A percentile compares a stretch with the other conserved stretches of the same genome.
Conservation (phyloP, 2,329 filamentous ascomycete species). For the Fusarium oxysporum region DNA sequence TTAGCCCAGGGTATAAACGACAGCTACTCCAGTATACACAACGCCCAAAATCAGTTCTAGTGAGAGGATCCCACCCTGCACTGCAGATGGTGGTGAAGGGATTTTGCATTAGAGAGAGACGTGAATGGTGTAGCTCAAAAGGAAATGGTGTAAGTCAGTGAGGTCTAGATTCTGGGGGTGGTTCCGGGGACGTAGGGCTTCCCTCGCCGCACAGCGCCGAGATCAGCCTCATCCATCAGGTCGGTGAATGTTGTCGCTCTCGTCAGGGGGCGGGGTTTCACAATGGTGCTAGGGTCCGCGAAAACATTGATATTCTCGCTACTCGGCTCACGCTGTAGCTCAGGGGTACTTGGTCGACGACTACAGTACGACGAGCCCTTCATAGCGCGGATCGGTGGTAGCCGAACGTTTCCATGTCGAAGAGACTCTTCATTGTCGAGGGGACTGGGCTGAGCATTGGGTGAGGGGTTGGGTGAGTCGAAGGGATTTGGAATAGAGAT, state of each 20-base stretch:
- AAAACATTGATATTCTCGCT: constrained; percentile 66
- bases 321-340: constrained; percentile 56
- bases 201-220: constrained; percentile 56
- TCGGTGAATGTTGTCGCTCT: constrained; percentile 64
- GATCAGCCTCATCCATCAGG: constrained; percentile 62
- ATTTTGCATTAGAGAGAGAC: constrained; percentile 12
- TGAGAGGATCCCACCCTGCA: constrained; percentile 27
- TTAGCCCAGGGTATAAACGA: constrained; percentile 43
- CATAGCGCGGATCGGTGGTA: constrained; percentile 56
- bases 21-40: constrained; percentile 22
- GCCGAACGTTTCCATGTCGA: constrained; percentile 46
- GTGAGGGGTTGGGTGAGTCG: constrained; percentile 48
- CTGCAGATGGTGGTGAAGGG: constrained; percentile 24
- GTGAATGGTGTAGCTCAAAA: not conserved
- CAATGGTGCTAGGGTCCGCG: constrained; percentile 60
- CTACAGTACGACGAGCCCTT: constrained; percentile 44
- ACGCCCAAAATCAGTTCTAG: constrained; percentile 30
- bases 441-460: constrained; percentile 40
- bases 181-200: constrained; percentile 57
- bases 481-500: constrained; percentile 54
- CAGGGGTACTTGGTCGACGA: constrained; percentile 47
- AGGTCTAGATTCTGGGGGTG: constrained; percentile 48
- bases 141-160: not conserved
- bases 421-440: constrained; percentile 41
- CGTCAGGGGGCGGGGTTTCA: constrained; percentile 41